Evolutionary conservation across 202 grass and related monocot species (phyloP).

Genomic region (Carex arenaria): DNA sequence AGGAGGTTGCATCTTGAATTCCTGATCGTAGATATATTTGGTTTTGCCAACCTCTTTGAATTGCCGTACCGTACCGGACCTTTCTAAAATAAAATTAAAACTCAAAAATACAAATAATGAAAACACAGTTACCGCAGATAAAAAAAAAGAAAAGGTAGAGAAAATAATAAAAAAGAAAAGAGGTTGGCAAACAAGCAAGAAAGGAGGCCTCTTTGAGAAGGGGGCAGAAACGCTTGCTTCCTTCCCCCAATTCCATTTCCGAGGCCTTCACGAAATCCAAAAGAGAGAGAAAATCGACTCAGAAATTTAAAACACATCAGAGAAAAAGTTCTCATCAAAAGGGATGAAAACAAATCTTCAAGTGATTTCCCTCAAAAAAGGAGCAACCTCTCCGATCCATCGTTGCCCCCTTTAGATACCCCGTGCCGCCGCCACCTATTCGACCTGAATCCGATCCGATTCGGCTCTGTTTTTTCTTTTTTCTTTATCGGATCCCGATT

Average conservation of each 20-base stretch:
- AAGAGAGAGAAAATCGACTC: constrained; percentile 4
- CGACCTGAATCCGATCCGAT: constrained; percentile 1
- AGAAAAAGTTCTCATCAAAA: constrained; percentile 15
- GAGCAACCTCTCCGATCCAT: neutral
- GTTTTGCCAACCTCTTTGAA: neutral
- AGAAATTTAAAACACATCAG: neutral
- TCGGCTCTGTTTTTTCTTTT: neutral
- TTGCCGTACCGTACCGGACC: neutral
- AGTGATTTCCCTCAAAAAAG: neutral
- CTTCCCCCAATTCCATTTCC: neutral
- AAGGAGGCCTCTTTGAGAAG: neutral
- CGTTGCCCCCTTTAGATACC: neutral
- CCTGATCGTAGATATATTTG: neutral
- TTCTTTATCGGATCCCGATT: neutral
- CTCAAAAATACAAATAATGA: neutral
- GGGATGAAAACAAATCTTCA: constrained; percentile 11
- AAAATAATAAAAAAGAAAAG: constrained; percentile 2
- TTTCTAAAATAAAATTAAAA: neutral
- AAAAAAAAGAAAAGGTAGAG: neutral
- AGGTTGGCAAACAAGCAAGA: constrained; percentile 17
- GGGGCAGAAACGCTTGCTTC: neutral
- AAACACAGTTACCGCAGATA: neutral
- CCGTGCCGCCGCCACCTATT: neutral
- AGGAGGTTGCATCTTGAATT: no score
- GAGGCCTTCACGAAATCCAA: constrained; percentile 13